phyloP scores from a whole-genome alignment of 1,139 yeast species.

The Pichia sp. region DNA sequence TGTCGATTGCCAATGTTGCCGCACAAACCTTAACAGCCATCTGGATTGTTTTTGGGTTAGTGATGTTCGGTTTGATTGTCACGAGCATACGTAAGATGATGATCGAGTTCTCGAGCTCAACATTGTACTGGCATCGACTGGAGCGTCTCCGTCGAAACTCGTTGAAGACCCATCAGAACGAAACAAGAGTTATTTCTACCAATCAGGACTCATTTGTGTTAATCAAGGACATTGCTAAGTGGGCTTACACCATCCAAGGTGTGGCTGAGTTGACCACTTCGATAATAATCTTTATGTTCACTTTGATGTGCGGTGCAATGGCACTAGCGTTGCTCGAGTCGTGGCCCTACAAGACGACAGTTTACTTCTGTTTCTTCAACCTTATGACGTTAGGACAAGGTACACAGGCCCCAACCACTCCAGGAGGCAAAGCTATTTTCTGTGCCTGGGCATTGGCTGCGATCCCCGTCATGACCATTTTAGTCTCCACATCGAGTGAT shows the following conservation, averaged over 20 bases:
- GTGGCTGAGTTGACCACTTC: constrained; percentile 39
- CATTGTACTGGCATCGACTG: constrained; percentile 58
- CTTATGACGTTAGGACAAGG: constrained; percentile 85
- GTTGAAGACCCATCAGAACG: constrained; percentile 20
- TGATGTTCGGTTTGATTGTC: constrained; percentile 67
- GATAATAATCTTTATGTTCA: constrained; percentile 45
- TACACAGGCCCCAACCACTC: constrained; percentile 56
- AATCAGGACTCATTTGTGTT: constrained; percentile 46
- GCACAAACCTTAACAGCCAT: constrained; percentile 56
- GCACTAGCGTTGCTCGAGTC: constrained; percentile 54
- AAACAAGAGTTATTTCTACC: constrained; percentile 15
- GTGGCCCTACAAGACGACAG: constrained; percentile 66
- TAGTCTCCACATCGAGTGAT: constrained; percentile 70
- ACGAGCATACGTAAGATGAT: constrained; percentile 67
- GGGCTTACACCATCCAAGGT: constrained; percentile 21
- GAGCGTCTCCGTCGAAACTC: constrained; percentile 34
- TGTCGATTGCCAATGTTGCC: constrained; percentile 41
- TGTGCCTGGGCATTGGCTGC: constrained; percentile 78
- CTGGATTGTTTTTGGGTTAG: constrained; percentile 65
- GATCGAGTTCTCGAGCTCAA: constrained; percentile 54
- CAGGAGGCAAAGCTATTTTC: constrained; percentile 70
- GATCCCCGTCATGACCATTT: constrained; percentile 80
- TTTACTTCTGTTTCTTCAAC: constrained; percentile 72
- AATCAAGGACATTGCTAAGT: constrained; percentile 35
- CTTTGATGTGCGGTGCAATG: constrained; percentile 71